phyloP scores from a whole-genome alignment of 148 eudicot genomes.

The Cornus controversa region DNA sequence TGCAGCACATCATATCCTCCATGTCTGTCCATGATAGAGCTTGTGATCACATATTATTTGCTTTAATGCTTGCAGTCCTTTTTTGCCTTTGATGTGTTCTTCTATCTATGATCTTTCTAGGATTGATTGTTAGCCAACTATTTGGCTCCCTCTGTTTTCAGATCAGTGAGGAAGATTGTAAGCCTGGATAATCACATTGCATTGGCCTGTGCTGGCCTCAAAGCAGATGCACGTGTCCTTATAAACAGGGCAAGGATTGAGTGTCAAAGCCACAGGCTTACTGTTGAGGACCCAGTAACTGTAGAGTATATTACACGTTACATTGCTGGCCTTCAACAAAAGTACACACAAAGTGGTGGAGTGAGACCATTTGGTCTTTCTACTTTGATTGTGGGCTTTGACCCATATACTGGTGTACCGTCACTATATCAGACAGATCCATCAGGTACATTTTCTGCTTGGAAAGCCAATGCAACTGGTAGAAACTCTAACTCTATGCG shows the following conservation, averaged over 20 bases:
- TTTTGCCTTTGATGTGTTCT: neutral
- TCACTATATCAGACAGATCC: conserved; percentile 98
- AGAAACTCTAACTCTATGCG: conserved; percentile 92
- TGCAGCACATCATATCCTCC: too few species aligned
- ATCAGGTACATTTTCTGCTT: conserved; percentile 97
- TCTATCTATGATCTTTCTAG: neutral
- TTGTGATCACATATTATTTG: too few species aligned
- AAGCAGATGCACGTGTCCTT: conserved; percentile 98
- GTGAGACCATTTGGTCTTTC: conserved; percentile 99
- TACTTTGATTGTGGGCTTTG: conserved; percentile 97
- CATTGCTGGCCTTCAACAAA: conserved; percentile 99
- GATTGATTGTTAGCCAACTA: neutral
- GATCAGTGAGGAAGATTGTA: conserved; percentile 88
- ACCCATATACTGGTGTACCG: conserved; percentile 78
- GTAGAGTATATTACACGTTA: conserved; percentile 97
- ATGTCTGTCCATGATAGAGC: too few species aligned
- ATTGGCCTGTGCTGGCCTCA: conserved; percentile 95
- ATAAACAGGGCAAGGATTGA: conserved; percentile 93
- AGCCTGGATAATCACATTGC: conserved; percentile 91
- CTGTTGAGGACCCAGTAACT: conserved; percentile 93
- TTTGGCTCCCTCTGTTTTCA: conserved; percentile 30
- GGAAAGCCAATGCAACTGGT: conserved; percentile 99
- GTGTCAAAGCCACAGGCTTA: conserved; percentile 93
- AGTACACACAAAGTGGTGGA: conserved; percentile 99
- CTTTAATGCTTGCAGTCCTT: too few species aligned